Base-by-base conservation (phyloP, 768 basidiomycete genomes). In the Mycena vulgaris region DNA sequence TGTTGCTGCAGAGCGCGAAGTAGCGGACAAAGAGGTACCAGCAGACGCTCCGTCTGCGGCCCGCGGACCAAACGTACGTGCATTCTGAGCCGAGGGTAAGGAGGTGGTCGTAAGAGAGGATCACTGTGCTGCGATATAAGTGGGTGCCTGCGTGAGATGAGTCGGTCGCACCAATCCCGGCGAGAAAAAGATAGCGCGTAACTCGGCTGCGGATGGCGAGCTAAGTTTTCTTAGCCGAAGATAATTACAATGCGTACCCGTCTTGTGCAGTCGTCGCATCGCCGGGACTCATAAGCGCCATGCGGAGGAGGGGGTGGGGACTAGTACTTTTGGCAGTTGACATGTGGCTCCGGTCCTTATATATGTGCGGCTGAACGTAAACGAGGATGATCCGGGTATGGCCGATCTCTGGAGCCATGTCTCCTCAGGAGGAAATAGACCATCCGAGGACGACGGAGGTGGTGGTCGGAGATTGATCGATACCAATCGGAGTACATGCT, bases 11-110 rank as follows among this genome's bases (percentile, higher is more conserved):
- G 21, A 60, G 58, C 8, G 58, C 30, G 58, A 60, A 60, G 47
- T 60, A 60, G 28, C 58, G 58, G 23, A 60, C 42, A 10, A 60
- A 30, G 6, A 60, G 23, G 30, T 31, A 60, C 58, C 40, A 60
- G 27, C 8, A 17, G 17, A 27, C 21, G 40, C 21, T 47, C 42
- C 37, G 16, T 42, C 14, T 45, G 10, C 28, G 17, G 11, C 17
- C 28, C 27, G 25, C 21, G 7, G 5, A n/a, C 58, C 58, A 60
- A 4, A 60, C 47, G 21, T 45, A 47, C 40, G 8, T 9, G 10
- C 45, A 28, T 28, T 60, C 58, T 3, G 39, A 11, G 1, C 11
- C 40, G 1, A 60, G 19, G 1, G 42, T 60, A 27, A 60, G 21
- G 6, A 60, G 40, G 16, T 60, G 17, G 45, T 60, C 58, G 21